These are phyloP conservation scores for Gonium pectorale DNA, from an alignment of 139 green algal genomes.

Conservation along the genomic window DNA sequence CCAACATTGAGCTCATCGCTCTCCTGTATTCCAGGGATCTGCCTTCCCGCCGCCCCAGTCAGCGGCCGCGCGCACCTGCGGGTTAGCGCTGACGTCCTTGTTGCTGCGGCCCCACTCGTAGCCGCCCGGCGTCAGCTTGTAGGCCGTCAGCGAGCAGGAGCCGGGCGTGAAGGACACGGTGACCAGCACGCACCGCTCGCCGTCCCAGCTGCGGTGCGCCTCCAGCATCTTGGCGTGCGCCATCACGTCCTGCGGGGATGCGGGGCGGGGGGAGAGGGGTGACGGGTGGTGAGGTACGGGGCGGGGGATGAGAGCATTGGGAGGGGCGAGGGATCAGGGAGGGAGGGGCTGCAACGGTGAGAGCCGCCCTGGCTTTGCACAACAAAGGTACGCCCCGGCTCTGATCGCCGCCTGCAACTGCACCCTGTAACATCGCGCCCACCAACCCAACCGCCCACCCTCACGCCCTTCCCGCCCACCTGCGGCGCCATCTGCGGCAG, in stretches of 20 bases:
- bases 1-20: too few relatives aligned
- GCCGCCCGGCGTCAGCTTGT: constrained; percentile 95
- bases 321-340: too few relatives aligned
- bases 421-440: too few relatives aligned
- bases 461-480: too few relatives aligned
- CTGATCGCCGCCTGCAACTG: too few relatives aligned
- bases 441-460: too few relatives aligned
- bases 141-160: constrained; percentile 93
- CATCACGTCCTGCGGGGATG: constrained; percentile 84
- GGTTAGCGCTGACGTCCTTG: constrained; percentile 88
- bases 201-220: constrained; percentile 94
- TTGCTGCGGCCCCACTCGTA: constrained; percentile 94
- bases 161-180: constrained; percentile 97
- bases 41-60: too few relatives aligned
- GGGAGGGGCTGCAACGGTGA: too few relatives aligned
- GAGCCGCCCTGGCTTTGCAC: too few relatives aligned
- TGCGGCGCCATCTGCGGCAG: constrained; percentile 90
- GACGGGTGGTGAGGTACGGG: background rate
- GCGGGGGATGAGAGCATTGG: too few relatives aligned
- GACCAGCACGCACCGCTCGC: constrained; percentile 94
- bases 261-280: background rate
- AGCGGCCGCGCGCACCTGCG: constrained; percentile 53
- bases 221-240: constrained; percentile 96
- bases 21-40: too few relatives aligned
- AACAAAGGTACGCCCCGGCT: too few relatives aligned